Percentiles rank a stretch among this genome's conserved stretches.
Conservation (phyloP, 768 basidiomycete species). For the Sporobolomyces pararoseus region DNA sequence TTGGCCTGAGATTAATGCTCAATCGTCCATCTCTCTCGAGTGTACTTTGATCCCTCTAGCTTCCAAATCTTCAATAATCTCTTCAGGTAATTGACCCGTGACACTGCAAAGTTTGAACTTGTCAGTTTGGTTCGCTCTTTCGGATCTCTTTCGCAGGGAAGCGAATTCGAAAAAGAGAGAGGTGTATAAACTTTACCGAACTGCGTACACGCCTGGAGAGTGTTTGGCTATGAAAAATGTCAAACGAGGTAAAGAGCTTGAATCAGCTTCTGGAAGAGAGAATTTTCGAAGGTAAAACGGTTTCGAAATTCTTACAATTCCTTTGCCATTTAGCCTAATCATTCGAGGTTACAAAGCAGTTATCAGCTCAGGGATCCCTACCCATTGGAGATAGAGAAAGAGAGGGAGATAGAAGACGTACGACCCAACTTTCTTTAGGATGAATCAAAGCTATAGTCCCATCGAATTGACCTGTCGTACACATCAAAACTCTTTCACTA, state of each 20-base stretch:
- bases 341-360: neutral
- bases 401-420: conserved; percentile 19
- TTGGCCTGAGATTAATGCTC: too few species aligned
- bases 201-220: conserved; percentile 86
- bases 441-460: conserved; percentile 83
- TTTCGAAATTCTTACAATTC: conserved; percentile 65
- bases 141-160: neutral
- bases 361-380: neutral
- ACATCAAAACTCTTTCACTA: conserved; percentile 72
- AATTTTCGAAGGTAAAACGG: too few species aligned
- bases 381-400: too few species aligned
- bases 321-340: conserved; percentile 74
- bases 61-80: conserved; percentile 75
- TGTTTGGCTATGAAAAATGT: conserved; percentile 67
- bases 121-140: neutral
- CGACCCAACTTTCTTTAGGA: conserved; percentile 88
- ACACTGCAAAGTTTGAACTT: conserved; percentile 50
- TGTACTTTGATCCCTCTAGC: conserved; percentile 65
- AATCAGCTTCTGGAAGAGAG: neutral
- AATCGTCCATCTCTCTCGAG: conserved; percentile 40
- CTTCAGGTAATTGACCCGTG: conserved; percentile 76
- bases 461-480: conserved; percentile 89
- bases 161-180: conserved; percentile 25
- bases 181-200: conserved; percentile 52
- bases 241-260: neutral